These are phyloP conservation scores for Aspergillus tanneri DNA, from an alignment of 2,329 filamentous ascomycete species.

Conservation along the genomic window DNA sequence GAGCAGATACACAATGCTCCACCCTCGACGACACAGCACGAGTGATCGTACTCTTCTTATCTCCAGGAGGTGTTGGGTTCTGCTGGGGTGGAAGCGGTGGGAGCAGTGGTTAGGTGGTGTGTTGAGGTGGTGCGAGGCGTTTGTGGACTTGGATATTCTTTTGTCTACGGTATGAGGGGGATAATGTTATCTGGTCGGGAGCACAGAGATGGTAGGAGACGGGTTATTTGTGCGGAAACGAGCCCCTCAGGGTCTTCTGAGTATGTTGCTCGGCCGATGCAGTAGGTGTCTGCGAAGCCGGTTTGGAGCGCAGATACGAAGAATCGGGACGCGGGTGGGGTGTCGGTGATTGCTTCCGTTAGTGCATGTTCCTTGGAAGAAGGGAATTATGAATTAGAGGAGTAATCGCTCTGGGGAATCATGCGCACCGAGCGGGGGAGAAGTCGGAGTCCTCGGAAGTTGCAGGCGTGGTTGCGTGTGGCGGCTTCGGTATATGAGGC, in stretches of 20 bases:
- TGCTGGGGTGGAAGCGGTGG: neutral
- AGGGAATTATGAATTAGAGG: too few relatives aligned
- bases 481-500: slow-evolving; percentile 7
- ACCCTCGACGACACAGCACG: slow-evolving; percentile 14
- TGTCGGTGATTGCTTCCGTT: neutral
- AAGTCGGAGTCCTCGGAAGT: slow-evolving; percentile 18
- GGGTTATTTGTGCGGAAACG: slow-evolving; percentile 4
- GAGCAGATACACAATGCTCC: slow-evolving; percentile 21
- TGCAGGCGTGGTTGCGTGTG: slow-evolving; percentile 9
- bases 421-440: slow-evolving; percentile 14
- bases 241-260: neutral
- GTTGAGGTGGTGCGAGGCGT: neutral
- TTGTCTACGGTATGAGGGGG: neutral
- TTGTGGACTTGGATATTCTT: neutral
- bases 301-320: slow-evolving; percentile 21
- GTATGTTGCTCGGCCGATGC: slow-evolving; percentile 16
- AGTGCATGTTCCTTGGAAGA: too few relatives aligned
- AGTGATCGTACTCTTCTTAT: slow-evolving; percentile 21
- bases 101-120: neutral
- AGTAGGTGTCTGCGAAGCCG: slow-evolving; percentile 15
- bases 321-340: slow-evolving; percentile 1
- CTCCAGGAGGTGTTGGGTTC: slow-evolving; percentile 11
- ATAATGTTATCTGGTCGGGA: slow-evolving; percentile 3
- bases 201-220: slow-evolving; percentile 13
- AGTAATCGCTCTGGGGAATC: too few relatives aligned